Evolutionary conservation across 139 green algal genomes (phyloP).

Genomic region (Desmodesmus armatus): DNA sequence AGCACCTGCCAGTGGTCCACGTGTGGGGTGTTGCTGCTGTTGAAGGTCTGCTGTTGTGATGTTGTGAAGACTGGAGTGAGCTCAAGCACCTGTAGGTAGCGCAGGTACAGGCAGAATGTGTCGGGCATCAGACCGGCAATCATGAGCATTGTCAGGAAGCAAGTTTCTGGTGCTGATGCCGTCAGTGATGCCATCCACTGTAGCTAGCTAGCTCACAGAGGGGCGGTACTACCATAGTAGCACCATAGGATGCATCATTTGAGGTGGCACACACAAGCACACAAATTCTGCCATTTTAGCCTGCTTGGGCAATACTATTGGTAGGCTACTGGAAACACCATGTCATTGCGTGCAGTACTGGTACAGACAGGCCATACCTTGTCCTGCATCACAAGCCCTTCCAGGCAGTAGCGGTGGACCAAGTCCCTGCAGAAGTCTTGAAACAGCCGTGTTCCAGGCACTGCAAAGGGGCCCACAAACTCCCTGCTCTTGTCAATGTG

Average conservation of each 20-base stretch:
- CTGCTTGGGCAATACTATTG: too few species aligned
- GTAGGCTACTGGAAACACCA: too few species aligned
- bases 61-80: neutral
- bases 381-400: neutral
- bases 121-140: too few species aligned
- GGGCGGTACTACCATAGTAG: too few species aligned
- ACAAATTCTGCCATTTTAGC: too few species aligned
- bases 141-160: too few species aligned
- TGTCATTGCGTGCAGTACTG: neutral
- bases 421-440: slow-evolving; percentile 12
- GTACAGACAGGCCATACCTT: neutral
- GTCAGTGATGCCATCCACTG: too few species aligned
- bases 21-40: neutral
- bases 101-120: neutral
- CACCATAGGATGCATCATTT: too few species aligned
- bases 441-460: slow-evolving; percentile 18
- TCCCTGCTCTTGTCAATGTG: slow-evolving; percentile 29
- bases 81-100: neutral
- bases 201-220: too few species aligned
- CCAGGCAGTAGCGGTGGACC: slow-evolving; percentile 22
- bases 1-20: neutral
- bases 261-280: too few species aligned
- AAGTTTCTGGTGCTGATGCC: too few species aligned
- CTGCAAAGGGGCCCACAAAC: slow-evolving; percentile 9
- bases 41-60: neutral